phyloP scores from a whole-genome alignment of 1,139 yeast genomes.

The Kluyveromyces marxianus region DNA sequence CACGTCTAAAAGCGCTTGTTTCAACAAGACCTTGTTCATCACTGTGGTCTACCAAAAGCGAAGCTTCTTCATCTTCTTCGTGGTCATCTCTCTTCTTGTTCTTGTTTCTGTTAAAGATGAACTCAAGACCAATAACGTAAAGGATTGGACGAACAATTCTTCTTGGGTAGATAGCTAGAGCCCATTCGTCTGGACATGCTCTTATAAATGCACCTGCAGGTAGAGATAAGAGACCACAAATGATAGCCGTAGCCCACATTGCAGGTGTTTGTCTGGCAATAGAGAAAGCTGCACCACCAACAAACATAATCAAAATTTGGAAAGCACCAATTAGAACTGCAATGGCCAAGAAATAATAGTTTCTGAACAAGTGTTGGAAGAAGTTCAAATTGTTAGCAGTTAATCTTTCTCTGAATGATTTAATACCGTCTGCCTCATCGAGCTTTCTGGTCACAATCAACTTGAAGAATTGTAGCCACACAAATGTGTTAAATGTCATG shows the following conservation, averaged over 20 bases:
- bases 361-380: slow-evolving; percentile 71
- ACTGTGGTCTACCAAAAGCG: slow-evolving; percentile 7
- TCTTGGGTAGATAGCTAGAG: slow-evolving; percentile 60
- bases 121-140: slow-evolving; percentile 43
- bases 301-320: slow-evolving; percentile 87
- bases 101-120: slow-evolving; percentile 30
- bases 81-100: slow-evolving; percentile 13
- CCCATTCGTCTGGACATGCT: slow-evolving; percentile 77
- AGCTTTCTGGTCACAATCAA: slow-evolving; percentile 84
- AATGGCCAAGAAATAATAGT: slow-evolving; percentile 72
- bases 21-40: slow-evolving; percentile 8
- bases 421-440: slow-evolving; percentile 76
- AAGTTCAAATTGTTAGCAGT: slow-evolving; percentile 63
- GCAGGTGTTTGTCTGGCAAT: slow-evolving; percentile 69
- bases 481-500: slow-evolving; percentile 90
- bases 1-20: slow-evolving; percentile 12
- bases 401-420: slow-evolving; percentile 49
- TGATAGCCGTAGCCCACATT: slow-evolving; percentile 84
- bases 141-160: slow-evolving; percentile 41
- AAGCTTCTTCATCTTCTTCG: slow-evolving; percentile 21
- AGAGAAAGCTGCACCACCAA: slow-evolving; percentile 94
- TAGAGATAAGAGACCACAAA: slow-evolving; percentile 75
- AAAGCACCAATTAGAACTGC: slow-evolving; percentile 68
- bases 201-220: slow-evolving; percentile 76
- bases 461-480: slow-evolving; percentile 95